Base-by-base conservation (phyloP, 495 filamentous ascomycete genomes). In the Trichoderma orchidacearum region DNA sequence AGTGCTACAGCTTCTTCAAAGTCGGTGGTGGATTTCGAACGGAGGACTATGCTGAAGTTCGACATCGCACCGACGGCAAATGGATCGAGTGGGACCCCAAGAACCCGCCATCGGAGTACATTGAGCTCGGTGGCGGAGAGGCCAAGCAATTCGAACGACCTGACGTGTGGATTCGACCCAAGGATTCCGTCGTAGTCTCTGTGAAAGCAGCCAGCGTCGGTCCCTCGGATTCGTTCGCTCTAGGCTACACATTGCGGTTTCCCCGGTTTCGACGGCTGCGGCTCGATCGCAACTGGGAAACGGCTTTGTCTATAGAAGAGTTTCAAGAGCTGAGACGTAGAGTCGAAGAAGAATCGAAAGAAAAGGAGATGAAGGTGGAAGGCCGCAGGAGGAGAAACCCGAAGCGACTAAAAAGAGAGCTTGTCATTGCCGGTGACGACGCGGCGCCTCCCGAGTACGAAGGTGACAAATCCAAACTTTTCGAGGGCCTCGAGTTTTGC, bases 1-100 rank as follows among this genome's bases (percentile, higher is more conserved):
- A 89, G 66, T 96, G 84, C 63, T 87, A 84, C 66, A 94, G 88
- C 15, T 95, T 98, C 68, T 93, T 89, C 73, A 97, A 95, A 68
- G 93, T 97, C 23, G 93, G 93, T 34, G 93, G 94, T 53, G 93
- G 93, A 0, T 89, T 97, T 61, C 85, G 81, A 29, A 87, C 85
- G 4, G 80, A 84, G 56, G 94, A 98, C 63, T 96, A 94, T 61
- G 83, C 82, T 0, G 81, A 83, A 48, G 81, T 98, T 35, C 75
- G 84, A 1, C 87, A 95, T 63, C 80, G 80, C 30, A 97, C 94
- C 0, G 86, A 95, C 51, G 89, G 85, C 13, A 94, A 95, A 63
- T 98, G 94, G 94, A 75, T 79, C 5, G 78, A 86, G 17, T 98
- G 89, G 89, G 85, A 96, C 67, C 56, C 77, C 1, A 84, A 85